Conservation (phyloP, 2,329 filamentous ascomycete species). For the Zarea fungicola region DNA sequence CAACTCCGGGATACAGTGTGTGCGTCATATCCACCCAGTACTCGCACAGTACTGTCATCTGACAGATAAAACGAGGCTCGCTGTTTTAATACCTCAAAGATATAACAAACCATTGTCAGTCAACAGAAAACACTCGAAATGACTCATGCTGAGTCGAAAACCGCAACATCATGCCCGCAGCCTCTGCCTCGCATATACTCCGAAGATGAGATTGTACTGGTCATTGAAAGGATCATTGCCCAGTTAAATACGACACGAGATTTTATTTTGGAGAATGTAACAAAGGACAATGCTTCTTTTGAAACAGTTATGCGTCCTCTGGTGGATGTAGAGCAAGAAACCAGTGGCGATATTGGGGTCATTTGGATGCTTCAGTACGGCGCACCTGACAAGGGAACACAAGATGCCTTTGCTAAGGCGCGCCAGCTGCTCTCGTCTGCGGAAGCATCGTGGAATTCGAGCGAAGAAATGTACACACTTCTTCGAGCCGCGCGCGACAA, state of each 20-base stretch:
- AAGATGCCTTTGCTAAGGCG: constrained; percentile 48
- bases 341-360: no score
- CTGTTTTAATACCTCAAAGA: no score
- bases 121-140: no score
- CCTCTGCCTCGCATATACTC: not conserved
- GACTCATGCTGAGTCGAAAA: no score
- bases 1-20: no score
- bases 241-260: not conserved
- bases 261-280: not conserved
- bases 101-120: no score
- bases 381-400: constrained; percentile 42
- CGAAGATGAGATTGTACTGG: not conserved
- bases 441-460: constrained; percentile 29
- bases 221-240: not conserved
- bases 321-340: no score
- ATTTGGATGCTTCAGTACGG: constrained; percentile 52
- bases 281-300: no score
- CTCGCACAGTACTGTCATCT: no score
- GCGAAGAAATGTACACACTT: constrained; percentile 44
- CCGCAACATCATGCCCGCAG: not conserved
- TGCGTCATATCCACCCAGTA: no score
- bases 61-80: no score
- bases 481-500: constrained; percentile 31
- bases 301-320: no score
- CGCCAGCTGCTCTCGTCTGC: constrained; percentile 40